These are phyloP conservation scores for Lycium barbarum DNA, from an alignment of 257 asterid species.

Conservation along the genomic window DNA sequence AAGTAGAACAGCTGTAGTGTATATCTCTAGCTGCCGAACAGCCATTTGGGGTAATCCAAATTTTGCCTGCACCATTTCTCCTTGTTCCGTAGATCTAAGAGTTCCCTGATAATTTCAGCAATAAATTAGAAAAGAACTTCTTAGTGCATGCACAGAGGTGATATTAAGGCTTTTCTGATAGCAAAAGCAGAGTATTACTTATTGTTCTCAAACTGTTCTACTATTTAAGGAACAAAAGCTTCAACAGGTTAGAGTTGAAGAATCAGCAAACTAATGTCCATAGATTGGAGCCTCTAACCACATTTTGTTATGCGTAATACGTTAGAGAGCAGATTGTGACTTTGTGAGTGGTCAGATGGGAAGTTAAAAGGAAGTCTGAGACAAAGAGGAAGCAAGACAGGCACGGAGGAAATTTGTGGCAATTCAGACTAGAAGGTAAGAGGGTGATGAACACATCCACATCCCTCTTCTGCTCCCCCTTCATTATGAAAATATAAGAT, in stretches of 20 bases:
- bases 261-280: background rate
- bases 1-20: slow-evolving; percentile 93
- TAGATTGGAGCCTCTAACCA: background rate
- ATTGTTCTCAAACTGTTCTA: background rate
- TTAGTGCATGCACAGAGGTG: background rate
- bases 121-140: background rate
- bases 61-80: slow-evolving; percentile 99
- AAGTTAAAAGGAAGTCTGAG: background rate
- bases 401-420: background rate
- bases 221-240: background rate
- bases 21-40: slow-evolving; percentile 91
- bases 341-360: background rate
- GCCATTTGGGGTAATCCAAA: slow-evolving; percentile 94
- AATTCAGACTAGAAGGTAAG: background rate
- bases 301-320: slow-evolving; percentile 5
- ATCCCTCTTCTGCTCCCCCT: background rate
- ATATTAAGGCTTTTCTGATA: background rate
- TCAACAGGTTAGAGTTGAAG: background rate
- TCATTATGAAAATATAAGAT: background rate
- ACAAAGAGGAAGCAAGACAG: background rate
- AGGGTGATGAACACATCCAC: background rate
- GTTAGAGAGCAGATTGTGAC: background rate
- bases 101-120: slow-evolving; percentile 64
- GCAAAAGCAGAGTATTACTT: background rate
- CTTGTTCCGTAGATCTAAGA: slow-evolving; percentile 92